phyloP scores from a whole-genome alignment of 306 rosid genomes.

The Acacia melanoxylon region DNA sequence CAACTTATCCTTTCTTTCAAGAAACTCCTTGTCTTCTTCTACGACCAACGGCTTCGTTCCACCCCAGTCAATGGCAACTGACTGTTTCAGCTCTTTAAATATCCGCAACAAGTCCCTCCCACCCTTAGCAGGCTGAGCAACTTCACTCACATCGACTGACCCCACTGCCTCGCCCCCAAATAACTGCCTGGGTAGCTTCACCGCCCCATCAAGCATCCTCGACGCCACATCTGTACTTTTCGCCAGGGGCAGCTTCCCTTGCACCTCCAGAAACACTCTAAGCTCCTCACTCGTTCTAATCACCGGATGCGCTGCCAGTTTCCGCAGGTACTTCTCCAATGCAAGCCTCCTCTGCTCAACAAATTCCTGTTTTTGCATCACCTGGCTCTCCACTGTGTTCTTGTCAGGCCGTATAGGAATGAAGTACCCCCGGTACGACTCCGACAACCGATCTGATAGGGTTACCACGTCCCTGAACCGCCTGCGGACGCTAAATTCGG shows the following conservation, averaged over 20 bases:
- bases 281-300: constrained; percentile 82
- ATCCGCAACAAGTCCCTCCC: constrained; percentile 91
- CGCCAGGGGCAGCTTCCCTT: constrained; percentile 66
- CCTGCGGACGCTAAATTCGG: constrained; percentile 72
- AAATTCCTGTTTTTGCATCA: constrained; percentile 93
- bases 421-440: constrained; percentile 77
- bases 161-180: constrained; percentile 51
- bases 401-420: constrained; percentile 92
- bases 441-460: constrained; percentile 73
- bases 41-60: constrained; percentile 69
- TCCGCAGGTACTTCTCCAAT: constrained; percentile 81
- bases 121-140: constrained; percentile 82
- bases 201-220: constrained; percentile 93
- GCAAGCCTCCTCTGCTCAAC: constrained; percentile 93
- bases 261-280: constrained; percentile 69
- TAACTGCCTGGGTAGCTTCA: constrained; percentile 77
- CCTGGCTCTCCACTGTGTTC: constrained; percentile 93
- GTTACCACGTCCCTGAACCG: constrained; percentile 89
- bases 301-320: constrained; percentile 74
- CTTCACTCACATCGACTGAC: constrained; percentile 55
- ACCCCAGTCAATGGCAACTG: constrained; percentile 87
- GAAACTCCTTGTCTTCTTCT: constrained; percentile 89
- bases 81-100: constrained; percentile 88
- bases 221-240: constrained; percentile 71
- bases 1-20: constrained; percentile 74